Conservation (phyloP, 2,329 filamentous ascomycete genomes). For the Cladosporium cucumerinum region DNA sequence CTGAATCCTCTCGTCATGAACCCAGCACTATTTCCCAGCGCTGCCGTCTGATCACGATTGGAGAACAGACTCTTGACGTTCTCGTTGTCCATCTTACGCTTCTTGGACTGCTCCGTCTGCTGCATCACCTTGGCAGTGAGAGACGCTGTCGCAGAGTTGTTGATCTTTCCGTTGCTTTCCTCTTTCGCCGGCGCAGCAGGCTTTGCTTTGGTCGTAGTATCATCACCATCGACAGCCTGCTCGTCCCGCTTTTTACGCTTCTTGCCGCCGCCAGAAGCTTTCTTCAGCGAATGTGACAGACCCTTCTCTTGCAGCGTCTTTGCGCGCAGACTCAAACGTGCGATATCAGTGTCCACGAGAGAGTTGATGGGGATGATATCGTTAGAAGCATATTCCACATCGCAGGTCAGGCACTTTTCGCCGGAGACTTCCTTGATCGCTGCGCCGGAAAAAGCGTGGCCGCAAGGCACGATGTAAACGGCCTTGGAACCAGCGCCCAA, state of each 20-base stretch:
- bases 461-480: constrained; percentile 90
- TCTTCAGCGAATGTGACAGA: constrained; percentile 84
- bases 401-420: constrained; percentile 65
- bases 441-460: constrained; percentile 86
- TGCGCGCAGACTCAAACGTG: constrained; percentile 62
- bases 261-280: constrained; percentile 61
- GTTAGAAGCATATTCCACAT: constrained; percentile 65
- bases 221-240: constrained; percentile 37
- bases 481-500: constrained; percentile 75
- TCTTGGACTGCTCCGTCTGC: constrained; percentile 80
- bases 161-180: constrained; percentile 53
- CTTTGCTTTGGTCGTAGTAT: neutral
- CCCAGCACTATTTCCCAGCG: constrained; percentile 43
- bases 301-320: constrained; percentile 68
- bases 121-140: constrained; percentile 82
- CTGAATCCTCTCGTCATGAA: constrained; percentile 51
- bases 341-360: constrained; percentile 65
- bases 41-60: constrained; percentile 35
- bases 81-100: constrained; percentile 64
- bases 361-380: constrained; percentile 84
- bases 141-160: constrained; percentile 80
- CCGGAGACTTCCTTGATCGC: constrained; percentile 65
- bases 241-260: constrained; percentile 64
- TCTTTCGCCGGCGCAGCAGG: constrained; percentile 22
- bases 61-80: constrained; percentile 50